These are phyloP conservation scores for Diaporthe australafricana DNA, from an alignment of 2,329 filamentous ascomycete species.

Conservation along the genomic window DNA sequence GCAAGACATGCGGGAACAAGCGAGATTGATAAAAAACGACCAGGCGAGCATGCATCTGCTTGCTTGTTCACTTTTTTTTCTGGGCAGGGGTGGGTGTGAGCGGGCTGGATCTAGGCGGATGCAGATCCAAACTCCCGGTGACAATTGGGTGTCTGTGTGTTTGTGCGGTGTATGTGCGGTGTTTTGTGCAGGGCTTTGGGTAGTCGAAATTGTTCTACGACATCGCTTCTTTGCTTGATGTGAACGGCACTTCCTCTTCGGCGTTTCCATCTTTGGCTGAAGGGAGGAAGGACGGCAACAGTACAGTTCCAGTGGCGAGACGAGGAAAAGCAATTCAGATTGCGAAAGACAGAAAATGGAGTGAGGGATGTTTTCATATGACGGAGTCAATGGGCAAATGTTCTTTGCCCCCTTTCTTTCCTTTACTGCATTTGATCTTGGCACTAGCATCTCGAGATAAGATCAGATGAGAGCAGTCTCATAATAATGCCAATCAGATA, in stretches of 20 bases:
- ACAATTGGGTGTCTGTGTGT: neutral
- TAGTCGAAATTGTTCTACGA: constrained; percentile 26
- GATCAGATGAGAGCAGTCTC: constrained; percentile 30
- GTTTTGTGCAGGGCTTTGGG: constrained; percentile 5
- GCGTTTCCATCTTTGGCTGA: neutral
- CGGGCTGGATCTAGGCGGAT: constrained; percentile 8
- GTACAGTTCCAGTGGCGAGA: neutral
- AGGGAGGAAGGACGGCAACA: neutral
- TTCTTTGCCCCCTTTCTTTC: neutral
- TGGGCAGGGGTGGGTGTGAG: neutral
- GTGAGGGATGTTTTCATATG: neutral
- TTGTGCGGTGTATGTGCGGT: neutral
- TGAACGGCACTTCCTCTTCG: constrained; percentile 5
- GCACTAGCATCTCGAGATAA: constrained; percentile 14
- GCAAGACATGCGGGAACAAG: constrained; percentile 29
- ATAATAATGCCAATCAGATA: constrained; percentile 25
- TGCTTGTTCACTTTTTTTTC: neutral
- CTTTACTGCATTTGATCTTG: constrained; percentile 15
- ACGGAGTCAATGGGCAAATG: constrained; percentile 2
- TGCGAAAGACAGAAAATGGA: constrained; percentile 1
- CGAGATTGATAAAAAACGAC: constrained; percentile 16
- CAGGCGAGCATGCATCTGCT: neutral
- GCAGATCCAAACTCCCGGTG: constrained; percentile 25
- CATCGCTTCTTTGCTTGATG: constrained; percentile 9
- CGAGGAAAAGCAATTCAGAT: constrained; percentile 4